Evolutionary conservation across 73 alveolate species (phyloP).

Genomic region (Paramecium octaurelia): DNA sequence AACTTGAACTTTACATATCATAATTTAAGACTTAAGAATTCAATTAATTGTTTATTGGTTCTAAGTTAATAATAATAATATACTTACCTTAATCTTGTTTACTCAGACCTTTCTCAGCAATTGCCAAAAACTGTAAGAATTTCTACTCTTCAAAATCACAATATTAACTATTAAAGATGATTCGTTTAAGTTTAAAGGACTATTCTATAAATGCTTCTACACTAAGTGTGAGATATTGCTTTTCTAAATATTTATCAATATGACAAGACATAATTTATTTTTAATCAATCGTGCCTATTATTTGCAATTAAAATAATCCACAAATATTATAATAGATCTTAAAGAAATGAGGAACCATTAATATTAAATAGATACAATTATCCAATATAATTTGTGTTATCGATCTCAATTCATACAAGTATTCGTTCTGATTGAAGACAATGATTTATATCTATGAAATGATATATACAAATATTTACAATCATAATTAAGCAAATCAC

Average conservation of each 20-base stretch:
- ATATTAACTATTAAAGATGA: neutral
- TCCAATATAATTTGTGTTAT: neutral
- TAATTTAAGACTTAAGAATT: neutral
- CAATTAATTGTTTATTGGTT: neutral
- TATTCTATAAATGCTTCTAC: neutral
- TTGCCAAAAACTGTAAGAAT: neutral
- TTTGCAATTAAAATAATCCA: neutral
- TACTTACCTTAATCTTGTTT: neutral
- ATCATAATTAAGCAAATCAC: neutral
- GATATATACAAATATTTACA: neutral
- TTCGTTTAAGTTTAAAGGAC: neutral
- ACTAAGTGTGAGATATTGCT: neutral
- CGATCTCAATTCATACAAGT: neutral
- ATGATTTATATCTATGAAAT: neutral
- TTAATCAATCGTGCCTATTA: neutral
- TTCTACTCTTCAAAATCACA: neutral
- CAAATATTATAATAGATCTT: neutral
- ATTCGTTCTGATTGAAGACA: neutral
- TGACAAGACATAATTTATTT: slow-evolving; percentile 10
- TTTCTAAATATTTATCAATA: neutral
- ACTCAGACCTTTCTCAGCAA: neutral
- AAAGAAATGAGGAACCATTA: neutral
- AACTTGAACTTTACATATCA: neutral
- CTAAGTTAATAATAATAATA: neutral
- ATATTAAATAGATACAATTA: neutral